Evolutionary conservation across 2,329 filamentous ascomycete species (phyloP).

Genomic region (Fusarium begoniae): DNA sequence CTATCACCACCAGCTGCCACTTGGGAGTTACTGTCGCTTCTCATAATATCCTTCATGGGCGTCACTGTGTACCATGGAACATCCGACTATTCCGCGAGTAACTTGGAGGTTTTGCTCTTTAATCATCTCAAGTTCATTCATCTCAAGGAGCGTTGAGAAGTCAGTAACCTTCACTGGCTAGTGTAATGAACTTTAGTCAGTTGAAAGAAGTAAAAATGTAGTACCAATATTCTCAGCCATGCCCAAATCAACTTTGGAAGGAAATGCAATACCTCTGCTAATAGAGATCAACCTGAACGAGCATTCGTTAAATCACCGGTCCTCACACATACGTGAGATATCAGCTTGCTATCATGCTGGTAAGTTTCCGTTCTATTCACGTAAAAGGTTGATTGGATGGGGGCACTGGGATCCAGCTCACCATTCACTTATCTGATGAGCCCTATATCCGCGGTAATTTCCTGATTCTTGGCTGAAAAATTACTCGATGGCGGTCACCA

Average conservation of each 20-base stretch:
- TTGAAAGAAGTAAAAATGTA: neutral
- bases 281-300: neutral
- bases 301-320: neutral
- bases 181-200: neutral
- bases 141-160: too few relatives aligned
- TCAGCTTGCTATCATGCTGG: neutral
- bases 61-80: neutral
- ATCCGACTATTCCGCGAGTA: neutral
- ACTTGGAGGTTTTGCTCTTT: neutral
- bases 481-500: slow-evolving; percentile 8
- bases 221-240: neutral
- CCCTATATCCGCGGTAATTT: neutral
- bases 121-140: neutral
- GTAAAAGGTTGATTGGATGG: neutral
- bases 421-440: neutral
- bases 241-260: neutral
- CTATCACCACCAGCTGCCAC: neutral
- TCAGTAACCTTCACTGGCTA: neutral
- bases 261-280: neutral
- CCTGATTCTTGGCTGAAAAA: neutral
- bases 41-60: neutral
- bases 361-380: neutral
- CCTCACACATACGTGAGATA: neutral
- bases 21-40: neutral
- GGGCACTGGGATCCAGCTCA: neutral